Conservation (phyloP, 2,329 filamentous ascomycete species). For the Aspergillus pseudotamarii region DNA sequence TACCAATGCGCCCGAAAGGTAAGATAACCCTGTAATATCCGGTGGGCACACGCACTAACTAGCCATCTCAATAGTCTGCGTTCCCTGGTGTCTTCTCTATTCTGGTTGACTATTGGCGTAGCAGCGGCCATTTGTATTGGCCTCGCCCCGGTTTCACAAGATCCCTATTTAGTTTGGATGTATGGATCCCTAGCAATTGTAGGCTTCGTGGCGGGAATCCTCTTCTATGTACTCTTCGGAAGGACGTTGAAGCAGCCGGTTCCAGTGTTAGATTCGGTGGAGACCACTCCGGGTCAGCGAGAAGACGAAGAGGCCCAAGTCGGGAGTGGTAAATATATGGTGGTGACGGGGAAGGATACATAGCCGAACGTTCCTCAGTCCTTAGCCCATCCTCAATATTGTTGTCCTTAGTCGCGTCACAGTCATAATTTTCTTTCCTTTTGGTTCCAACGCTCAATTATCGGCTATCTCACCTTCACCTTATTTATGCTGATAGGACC, state of each 20-base stretch:
- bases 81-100: conserved; percentile 21
- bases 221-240: conserved; percentile 19
- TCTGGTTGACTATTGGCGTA: conserved; percentile 23
- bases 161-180: conserved; percentile 25
- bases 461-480: background rate
- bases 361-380: background rate
- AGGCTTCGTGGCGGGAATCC: conserved; percentile 14
- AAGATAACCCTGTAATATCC: background rate
- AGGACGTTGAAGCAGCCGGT: conserved; percentile 4
- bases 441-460: background rate
- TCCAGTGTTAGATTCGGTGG: background rate
- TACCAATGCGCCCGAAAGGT: conserved; percentile 18
- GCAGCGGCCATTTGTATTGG: conserved; percentile 25
- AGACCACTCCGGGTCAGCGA: background rate
- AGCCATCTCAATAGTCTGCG: conserved; percentile 8
- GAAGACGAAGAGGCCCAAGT: background rate
- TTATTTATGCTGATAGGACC: background rate
- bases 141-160: conserved; percentile 22
- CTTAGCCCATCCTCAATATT: background rate
- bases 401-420: background rate
- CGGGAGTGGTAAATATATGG: background rate
- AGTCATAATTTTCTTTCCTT: background rate
- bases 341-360: background rate
- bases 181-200: conserved; percentile 23
- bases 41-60: background rate